Percentiles rank a stretch among this genome's conserved stretches.
Evolutionary conservation across 2,329 filamentous ascomycete genomes (phyloP).

Genomic region (Diplodia seriata): DNA sequence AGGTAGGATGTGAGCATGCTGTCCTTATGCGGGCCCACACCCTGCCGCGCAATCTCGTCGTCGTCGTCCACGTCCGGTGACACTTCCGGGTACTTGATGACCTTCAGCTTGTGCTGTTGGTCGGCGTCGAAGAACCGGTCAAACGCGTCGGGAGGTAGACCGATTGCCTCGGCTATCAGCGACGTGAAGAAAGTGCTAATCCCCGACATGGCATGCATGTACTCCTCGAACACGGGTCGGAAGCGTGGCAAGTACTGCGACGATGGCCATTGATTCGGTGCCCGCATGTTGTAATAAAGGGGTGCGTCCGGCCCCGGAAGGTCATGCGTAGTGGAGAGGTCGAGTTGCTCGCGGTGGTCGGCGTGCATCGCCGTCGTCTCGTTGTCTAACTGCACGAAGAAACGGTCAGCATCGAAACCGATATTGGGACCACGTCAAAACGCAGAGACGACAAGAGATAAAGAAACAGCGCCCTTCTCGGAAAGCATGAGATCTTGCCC

Average conservation of each 20-base stretch:
- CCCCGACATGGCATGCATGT: slow-evolving; percentile 76
- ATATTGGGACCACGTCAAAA: slow-evolving; percentile 3
- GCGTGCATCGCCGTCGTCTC: slow-evolving; percentile 73
- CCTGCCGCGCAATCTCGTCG: slow-evolving; percentile 63
- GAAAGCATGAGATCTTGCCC: background rate
- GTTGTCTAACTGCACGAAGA: slow-evolving; percentile 56
- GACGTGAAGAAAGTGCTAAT: slow-evolving; percentile 78
- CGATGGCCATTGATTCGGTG: slow-evolving; percentile 81
- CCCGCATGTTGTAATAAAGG: slow-evolving; percentile 75
- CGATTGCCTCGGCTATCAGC: slow-evolving; percentile 84
- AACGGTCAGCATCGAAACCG: background rate
- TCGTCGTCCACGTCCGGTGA: slow-evolving; percentile 49
- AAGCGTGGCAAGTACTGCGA: slow-evolving; percentile 69
- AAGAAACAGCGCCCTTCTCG: background rate
- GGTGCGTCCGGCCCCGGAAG: slow-evolving; percentile 68
- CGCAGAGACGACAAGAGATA: slow-evolving; percentile 7
- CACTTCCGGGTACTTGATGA: slow-evolving; percentile 82
- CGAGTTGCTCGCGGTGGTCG: slow-evolving; percentile 87
- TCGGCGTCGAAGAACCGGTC: slow-evolving; percentile 75
- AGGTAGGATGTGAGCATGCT: slow-evolving; percentile 84
- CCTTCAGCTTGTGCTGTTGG: slow-evolving; percentile 86
- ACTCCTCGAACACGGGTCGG: slow-evolving; percentile 71
- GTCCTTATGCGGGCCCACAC: slow-evolving; percentile 82
- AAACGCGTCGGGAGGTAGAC: slow-evolving; percentile 73
- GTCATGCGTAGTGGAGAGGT: slow-evolving; percentile 80